Evolutionary conservation across 2,329 filamentous ascomycete genomes (phyloP).

Genomic region (Seiridium cupressi): DNA sequence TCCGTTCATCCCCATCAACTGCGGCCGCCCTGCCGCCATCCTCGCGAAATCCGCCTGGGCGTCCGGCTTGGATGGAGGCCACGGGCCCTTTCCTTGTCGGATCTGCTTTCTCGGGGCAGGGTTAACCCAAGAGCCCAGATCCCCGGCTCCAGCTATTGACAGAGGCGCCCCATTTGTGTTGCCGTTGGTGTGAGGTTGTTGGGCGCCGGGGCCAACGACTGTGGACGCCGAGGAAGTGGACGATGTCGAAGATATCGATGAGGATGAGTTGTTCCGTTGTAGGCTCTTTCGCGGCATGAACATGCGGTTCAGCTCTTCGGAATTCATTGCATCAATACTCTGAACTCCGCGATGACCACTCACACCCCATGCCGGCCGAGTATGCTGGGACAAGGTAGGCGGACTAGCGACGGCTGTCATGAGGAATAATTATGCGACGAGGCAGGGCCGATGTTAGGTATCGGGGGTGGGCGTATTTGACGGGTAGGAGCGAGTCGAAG

Average conservation of each 20-base stretch:
- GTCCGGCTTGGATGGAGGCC: conserved; percentile 49
- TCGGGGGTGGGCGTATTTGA: neutral
- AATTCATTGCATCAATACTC: conserved; percentile 65
- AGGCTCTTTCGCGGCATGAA: conserved; percentile 86
- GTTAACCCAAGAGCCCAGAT: conserved; percentile 51
- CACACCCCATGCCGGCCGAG: conserved; percentile 65
- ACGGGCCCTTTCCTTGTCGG: conserved; percentile 44
- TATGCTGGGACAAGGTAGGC: conserved; percentile 62
- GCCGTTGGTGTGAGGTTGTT: neutral
- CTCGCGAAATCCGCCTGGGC: conserved; percentile 46
- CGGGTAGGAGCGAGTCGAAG: neutral
- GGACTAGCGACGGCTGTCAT: conserved; percentile 70
- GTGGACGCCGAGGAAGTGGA: conserved; percentile 63
- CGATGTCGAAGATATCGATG: conserved; percentile 70
- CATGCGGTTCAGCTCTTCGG: conserved; percentile 83
- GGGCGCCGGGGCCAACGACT: conserved; percentile 53
- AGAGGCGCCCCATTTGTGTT: conserved; percentile 56
- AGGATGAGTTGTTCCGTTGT: conserved; percentile 87
- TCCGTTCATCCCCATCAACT: conserved; percentile 41
- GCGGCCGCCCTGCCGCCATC: conserved; percentile 32
- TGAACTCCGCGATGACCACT: conserved; percentile 43
- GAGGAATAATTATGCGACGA: conserved; percentile 27
- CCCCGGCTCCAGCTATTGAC: conserved; percentile 36
- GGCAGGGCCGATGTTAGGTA: neutral
- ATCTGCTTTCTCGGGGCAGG: conserved; percentile 48